Evolutionary conservation across 2,329 filamentous ascomycete species (phyloP), one percentile per base, ranked within the genome.

Genomic region (Apiospora malaysiana): DNA sequence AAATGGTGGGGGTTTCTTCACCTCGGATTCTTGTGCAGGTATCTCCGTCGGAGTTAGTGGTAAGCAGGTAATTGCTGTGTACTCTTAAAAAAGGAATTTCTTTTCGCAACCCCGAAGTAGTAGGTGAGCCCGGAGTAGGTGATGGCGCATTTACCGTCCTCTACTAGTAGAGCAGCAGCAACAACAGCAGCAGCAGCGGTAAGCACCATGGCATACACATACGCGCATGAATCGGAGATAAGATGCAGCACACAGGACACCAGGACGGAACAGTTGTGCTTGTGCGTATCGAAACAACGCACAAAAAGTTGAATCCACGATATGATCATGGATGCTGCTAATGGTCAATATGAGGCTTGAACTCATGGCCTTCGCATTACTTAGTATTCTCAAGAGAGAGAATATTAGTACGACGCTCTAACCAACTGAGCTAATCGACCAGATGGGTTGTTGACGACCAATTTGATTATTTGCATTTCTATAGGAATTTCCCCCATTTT

Each of bases 1-100:
- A 73, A 74, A 71, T 71, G 74, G 75, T 73, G 73, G 71, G 68
- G 73, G 66, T 71, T 32, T 70, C 72, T 73, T 72, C 27, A n/a
- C n/a, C 56, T 63, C 32, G 56, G 56, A 23, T 63, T 63, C 56
- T 63, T 37, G 21, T 16, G 7, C 10, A 12, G 21, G n/a, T 63
- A 63, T 63, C 56, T 63, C 56, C 56, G 56, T 40, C 56, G 56
- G 56, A 63, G 32, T 63, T 63, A 63, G 40, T 37, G 37, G 18
- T 18, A 32, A 32, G 32, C 32, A 32, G 32, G 6, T 32, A n/a
- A 37, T 21, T 6, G 27, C 32, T 59, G n/a, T 4, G 27, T 8
- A 37, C n/a, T 37, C 25, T 59, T 23, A 51, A 51, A 27, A 27
- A 51, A 51, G 23, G 14, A 27, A 51, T 2, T 27, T 8, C 23